A percentile compares a stretch with the other conserved stretches of the same genome.
Conservation (phyloP, 345 rosid genomes). For the Triadica sebifera region DNA sequence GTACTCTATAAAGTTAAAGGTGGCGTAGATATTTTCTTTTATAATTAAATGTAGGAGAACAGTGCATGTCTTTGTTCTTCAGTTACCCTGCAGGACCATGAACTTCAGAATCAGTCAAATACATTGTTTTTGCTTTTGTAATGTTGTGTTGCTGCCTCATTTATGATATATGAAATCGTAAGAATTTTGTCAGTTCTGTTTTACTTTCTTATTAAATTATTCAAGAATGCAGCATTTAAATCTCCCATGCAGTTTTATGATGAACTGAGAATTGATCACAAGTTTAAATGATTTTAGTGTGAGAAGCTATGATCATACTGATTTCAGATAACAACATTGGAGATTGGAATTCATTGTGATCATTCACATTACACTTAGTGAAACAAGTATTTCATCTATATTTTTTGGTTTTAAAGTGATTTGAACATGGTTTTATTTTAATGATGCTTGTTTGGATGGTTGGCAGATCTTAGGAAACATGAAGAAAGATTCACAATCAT, state of each 20-base stretch:
- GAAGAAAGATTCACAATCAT: conserved; percentile 61
- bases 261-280: background rate
- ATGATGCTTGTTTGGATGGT: conserved; percentile 1
- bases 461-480: conserved; percentile 77
- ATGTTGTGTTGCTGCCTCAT: background rate
- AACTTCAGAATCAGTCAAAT: background rate
- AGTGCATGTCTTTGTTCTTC: conserved; percentile 2
- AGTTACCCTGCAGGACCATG: background rate
- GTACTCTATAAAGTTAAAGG: background rate
- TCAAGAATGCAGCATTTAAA: background rate
- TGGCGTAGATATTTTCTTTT: background rate
- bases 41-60: background rate
- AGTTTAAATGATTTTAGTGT: background rate
- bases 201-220: background rate
- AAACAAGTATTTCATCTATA: background rate
- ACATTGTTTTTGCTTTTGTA: background rate
- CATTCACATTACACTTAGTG: background rate
- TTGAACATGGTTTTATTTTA: background rate
- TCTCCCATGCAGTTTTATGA: background rate
- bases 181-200: background rate
- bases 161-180: background rate
- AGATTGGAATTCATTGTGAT: background rate
- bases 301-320: background rate
- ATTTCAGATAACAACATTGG: background rate
- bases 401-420: background rate